Base-by-base conservation (phyloP, 208 protist genomes). In the Crithidia sp. region DNA sequence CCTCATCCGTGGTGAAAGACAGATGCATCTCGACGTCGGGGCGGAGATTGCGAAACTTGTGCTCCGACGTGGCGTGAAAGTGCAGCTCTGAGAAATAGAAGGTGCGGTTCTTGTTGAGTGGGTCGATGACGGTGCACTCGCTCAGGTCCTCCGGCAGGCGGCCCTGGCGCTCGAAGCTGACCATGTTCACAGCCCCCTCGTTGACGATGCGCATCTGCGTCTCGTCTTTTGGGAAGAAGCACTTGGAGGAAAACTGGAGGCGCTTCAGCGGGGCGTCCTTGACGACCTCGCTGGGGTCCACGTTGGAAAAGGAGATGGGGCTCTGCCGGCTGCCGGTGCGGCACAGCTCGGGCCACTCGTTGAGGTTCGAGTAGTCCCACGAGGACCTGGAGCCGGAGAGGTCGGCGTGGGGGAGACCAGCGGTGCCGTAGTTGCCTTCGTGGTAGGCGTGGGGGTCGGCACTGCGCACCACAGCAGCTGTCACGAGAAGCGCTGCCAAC, bases 11-110 rank as follows among this genome's bases (percentile, higher is more conserved):
- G 10, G 63, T 40, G 54, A 96, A 96, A 49, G 81, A 75, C 16
- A 93, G 17, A 60, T 94, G 88, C 76, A 96, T 77, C 67, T 95
- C 91, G 4, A 81, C 86, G 17, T 91, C 83, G 7, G 88, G 84
- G n/a, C 69, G 66, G 4, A 85, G 66, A 58, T 53, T 80, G 44
- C 82, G 82, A 55, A 93, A 86, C n/a, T 72, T 62, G 73, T 93
- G 91, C 74, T 93, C 84, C 45, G 83, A 72, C 41, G 77, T 73
- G 14, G 67, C 77, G 69, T 96, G 89, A 58, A 94, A 90, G 77
- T 88, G 77, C 64, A 96, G 66, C 7, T 80, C 72, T 2, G 67
- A 47, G 63, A 96, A 91, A 67, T 88, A 70, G 71, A 85, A 96
- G 52, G 52, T 49, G 9, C 69, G 67, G 2, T 67, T 54, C 10